Conservation (phyloP, 306 rosid species). For the Fragaria iinumae region DNA sequence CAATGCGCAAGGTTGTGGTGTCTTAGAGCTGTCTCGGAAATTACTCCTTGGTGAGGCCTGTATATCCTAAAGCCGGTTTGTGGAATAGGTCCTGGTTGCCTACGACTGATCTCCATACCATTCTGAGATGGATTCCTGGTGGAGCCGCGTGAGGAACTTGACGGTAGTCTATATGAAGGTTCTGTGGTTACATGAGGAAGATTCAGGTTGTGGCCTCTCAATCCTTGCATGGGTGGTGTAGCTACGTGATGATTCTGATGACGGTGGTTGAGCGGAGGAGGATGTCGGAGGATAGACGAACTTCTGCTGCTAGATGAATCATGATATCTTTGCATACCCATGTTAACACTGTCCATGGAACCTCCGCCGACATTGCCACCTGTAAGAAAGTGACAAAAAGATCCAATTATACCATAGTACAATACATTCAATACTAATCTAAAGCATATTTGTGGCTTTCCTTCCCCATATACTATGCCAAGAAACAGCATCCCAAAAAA, state of each 20-base stretch:
- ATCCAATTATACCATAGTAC: slow-evolving; percentile 14
- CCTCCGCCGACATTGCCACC: slow-evolving; percentile 43
- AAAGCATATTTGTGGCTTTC: background rate
- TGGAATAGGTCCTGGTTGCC: slow-evolving; percentile 55
- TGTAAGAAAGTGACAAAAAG: slow-evolving; percentile 24
- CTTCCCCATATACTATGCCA: background rate
- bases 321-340: slow-evolving; percentile 76
- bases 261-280: slow-evolving; percentile 51
- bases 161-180: slow-evolving; percentile 61
- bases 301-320: slow-evolving; percentile 54
- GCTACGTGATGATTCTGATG: slow-evolving; percentile 60
- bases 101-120: slow-evolving; percentile 60
- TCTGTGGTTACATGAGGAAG: slow-evolving; percentile 55
- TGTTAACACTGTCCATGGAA: slow-evolving; percentile 50
- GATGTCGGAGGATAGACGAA: slow-evolving; percentile 57
- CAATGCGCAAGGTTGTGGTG: slow-evolving; percentile 59
- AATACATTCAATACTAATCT: background rate
- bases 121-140: slow-evolving; percentile 46
- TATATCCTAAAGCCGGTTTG: slow-evolving; percentile 56
- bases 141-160: slow-evolving; percentile 49
- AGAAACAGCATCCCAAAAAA: background rate
- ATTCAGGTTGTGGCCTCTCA: slow-evolving; percentile 60
- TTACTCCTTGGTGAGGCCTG: slow-evolving; percentile 57
- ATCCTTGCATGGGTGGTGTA: slow-evolving; percentile 56
- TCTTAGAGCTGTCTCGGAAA: slow-evolving; percentile 54